These are phyloP conservation scores for Pichia exigua DNA, from an alignment of 805 yeast species.

Conservation along the genomic window DNA sequence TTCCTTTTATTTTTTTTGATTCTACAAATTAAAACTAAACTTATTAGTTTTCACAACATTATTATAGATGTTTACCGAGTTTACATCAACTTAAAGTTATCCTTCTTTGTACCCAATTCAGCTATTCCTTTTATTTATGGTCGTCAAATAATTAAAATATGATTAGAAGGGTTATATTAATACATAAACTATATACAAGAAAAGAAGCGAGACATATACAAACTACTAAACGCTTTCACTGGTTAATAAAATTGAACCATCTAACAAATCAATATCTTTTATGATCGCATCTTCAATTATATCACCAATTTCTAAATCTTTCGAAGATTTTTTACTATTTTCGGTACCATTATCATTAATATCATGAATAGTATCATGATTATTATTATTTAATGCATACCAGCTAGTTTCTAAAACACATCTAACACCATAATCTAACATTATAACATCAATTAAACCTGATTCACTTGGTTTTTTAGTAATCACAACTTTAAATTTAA, in stretches of 20 bases:
- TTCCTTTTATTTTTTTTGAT: too few relatives aligned
- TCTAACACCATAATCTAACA: slow-evolving; percentile 27
- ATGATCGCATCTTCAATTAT: slow-evolving; percentile 32
- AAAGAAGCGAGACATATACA: slow-evolving; percentile 27
- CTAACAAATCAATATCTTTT: slow-evolving; percentile 36
- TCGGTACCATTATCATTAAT: slow-evolving; percentile 1
- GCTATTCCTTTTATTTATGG: too few relatives aligned
- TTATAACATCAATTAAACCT: slow-evolving; percentile 24
- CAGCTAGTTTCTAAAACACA: slow-evolving; percentile 23
- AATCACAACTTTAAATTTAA: slow-evolving; percentile 36
- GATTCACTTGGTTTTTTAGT: slow-evolving; percentile 35
- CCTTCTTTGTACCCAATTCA: too few relatives aligned
- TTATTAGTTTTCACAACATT: too few relatives aligned
- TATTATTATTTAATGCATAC: slow-evolving; percentile 19
- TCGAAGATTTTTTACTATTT: slow-evolving; percentile 13
- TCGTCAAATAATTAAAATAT: not conserved
- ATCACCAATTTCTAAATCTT: slow-evolving; percentile 37
- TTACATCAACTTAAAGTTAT: too few relatives aligned
- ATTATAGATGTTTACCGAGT: too few relatives aligned
- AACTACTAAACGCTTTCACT: slow-evolving; percentile 17
- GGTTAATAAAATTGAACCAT: slow-evolving; percentile 31
- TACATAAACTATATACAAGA: slow-evolving; percentile 42
- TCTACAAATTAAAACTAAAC: too few relatives aligned
- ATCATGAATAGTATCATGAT: slow-evolving; percentile 2
- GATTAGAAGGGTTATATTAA: not conserved